Evolutionary conservation across 75 land plant species (phyloP).

Genomic region (Cryptomeria japonica): DNA sequence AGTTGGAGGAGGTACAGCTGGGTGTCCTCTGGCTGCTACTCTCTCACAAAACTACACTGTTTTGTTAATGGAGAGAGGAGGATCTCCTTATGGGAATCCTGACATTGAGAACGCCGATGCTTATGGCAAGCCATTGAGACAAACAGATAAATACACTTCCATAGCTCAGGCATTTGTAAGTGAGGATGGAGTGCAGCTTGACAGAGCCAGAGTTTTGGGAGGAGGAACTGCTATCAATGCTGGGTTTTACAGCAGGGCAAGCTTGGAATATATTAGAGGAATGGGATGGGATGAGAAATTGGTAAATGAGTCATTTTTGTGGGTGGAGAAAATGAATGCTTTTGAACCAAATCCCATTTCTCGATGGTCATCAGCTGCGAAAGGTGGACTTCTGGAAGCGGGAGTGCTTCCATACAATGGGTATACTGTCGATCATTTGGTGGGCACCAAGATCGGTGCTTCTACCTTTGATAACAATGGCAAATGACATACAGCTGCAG

Average conservation of each 20-base stretch:
- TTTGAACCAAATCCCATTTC: slow-evolving; percentile 38
- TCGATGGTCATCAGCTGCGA: slow-evolving; percentile 58
- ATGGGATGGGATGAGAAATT: slow-evolving; percentile 60
- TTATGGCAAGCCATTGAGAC: slow-evolving; percentile 41
- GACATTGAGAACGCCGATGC: slow-evolving; percentile 52
- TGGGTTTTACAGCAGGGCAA: slow-evolving; percentile 83
- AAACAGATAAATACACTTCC: slow-evolving; percentile 30
- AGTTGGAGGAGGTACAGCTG: slow-evolving; percentile 86
- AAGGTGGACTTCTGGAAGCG: slow-evolving; percentile 71
- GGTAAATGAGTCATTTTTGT: slow-evolving; percentile 70
- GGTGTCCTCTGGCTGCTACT: slow-evolving; percentile 82
- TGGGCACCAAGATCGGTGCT: slow-evolving; percentile 82
- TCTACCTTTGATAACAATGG: slow-evolving; percentile 74
- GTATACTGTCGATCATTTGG: slow-evolving; percentile 57
- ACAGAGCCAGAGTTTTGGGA: slow-evolving; percentile 84
- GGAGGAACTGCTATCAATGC: slow-evolving; percentile 80
- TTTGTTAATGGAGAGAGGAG: slow-evolving; percentile 78
- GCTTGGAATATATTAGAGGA: slow-evolving; percentile 35
- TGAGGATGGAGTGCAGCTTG: slow-evolving; percentile 74
- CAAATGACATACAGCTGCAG: slow-evolving; percentile 70
- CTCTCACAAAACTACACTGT: slow-evolving; percentile 49
- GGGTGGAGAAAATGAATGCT: slow-evolving; percentile 73
- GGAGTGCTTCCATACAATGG: slow-evolving; percentile 75
- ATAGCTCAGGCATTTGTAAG: slow-evolving; percentile 71
- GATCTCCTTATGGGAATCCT: slow-evolving; percentile 43